Evolutionary conservation across 2,329 filamentous ascomycete species (phyloP), one percentile per base, ranked within the genome.

Genomic region (Colletotrichum trifolii): DNA sequence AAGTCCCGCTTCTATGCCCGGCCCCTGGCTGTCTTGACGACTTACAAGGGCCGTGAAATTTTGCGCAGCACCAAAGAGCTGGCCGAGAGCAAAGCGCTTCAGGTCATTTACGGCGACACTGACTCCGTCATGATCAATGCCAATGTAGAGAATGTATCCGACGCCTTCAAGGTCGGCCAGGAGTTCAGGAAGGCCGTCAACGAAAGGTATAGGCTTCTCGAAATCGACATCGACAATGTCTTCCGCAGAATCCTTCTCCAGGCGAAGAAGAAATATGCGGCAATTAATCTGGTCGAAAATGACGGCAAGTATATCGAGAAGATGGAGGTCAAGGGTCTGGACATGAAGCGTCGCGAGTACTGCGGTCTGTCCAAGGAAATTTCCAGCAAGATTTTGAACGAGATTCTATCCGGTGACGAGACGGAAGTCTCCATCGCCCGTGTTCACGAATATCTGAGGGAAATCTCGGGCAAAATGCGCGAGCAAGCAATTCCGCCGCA

Each of bases 91-190:
- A 94, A 92, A 71, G 90, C 94, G 65, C 86, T 99, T 36, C 92
- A 96, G 73, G 96, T 99, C 76, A 98, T 99, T 68, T 99, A 99
- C 72, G 96, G 96, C 81, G 96, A 99, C 79, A 99, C 96, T 11
- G 96, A 99, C 79, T 99, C 96, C 8, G 96, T 99, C 79, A 99
- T 99, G 96, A 98, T 99, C 83, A 99, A 99, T 74, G 97, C 96
- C 68, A 98, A 98, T 74, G 94, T 96, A 60, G 93, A 97, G 78
- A 97, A 92, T 70, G 91, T 98, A 36, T 89, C 92, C 38, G 94
- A 97, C 72, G 96, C 96, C 2, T 82, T 97, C 71, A 94, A 92
- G 74, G 91, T 99, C 55, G 96, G 96, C 62, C 90, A 93, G 48
- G 93, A 98, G 68, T 98, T 99, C 85, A 98, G 97, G 81, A 91